phyloP scores from a whole-genome alignment of 108 stramenopile genomes.

The Fistulifera pelliculosa region DNA sequence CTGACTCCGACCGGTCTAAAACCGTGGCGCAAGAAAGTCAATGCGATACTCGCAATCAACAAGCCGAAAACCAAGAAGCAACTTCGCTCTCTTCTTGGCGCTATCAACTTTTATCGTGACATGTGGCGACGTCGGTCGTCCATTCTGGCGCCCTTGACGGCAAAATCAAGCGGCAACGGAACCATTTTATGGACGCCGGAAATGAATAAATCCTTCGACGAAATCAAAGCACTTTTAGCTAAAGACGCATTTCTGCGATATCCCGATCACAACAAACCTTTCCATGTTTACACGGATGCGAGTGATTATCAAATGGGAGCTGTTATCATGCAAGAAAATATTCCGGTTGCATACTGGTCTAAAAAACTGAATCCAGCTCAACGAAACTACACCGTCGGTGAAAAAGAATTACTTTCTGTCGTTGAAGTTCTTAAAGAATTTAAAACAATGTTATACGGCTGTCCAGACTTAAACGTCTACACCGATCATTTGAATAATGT shows the following conservation, averaged over 20 bases:
- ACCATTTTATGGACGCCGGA: conserved; percentile 6
- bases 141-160: conserved; percentile 33
- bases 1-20: conserved; percentile 20
- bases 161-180: too few relatives aligned
- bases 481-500: conserved; percentile 40
- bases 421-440: conserved; percentile 33
- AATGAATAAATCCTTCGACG: conserved; percentile 30
- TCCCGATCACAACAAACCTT: conserved; percentile 32
- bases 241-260: conserved; percentile 21
- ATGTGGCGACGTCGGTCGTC: conserved; percentile 12
- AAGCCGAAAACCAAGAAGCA: conserved; percentile 17
- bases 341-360: conserved; percentile 30
- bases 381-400: conserved; percentile 18
- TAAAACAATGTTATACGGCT: conserved; percentile 23
- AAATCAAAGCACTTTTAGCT: conserved; percentile 33
- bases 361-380: conserved; percentile 31
- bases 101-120: conserved; percentile 35
- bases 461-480: conserved; percentile 10
- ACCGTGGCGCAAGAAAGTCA: conserved; percentile 32
- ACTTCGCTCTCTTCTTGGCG: conserved; percentile 31
- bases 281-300: conserved; percentile 39
- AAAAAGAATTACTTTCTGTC: conserved; percentile 33
- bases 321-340: neutral
- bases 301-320: conserved; percentile 33
- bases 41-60: conserved; percentile 21